A percentile compares a stretch with the other conserved stretches of the same genome.
Evolutionary conservation across 148 eudicot genomes (phyloP).

Genomic region (Amaranthus palmeri): DNA sequence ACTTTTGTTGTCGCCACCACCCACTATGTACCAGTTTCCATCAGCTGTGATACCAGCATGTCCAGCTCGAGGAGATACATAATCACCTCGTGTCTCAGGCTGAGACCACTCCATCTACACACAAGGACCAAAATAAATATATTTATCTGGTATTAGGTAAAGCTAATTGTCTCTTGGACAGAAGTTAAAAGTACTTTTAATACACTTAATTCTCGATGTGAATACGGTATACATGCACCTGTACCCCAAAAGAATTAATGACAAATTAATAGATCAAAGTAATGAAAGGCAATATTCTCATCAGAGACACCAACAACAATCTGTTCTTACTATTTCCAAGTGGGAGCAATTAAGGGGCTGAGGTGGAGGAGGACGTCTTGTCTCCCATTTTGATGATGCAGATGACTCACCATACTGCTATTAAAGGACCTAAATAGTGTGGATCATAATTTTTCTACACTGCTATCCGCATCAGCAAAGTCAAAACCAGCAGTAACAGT

Average conservation of each 20-base stretch:
- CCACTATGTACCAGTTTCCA: slow-evolving; percentile 83
- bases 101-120: slow-evolving; percentile 95
- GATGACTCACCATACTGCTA: background rate
- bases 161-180: background rate
- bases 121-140: background rate
- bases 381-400: background rate
- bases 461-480: background rate
- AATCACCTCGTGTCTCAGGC: slow-evolving; percentile 77
- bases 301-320: background rate
- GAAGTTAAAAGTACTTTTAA: background rate
- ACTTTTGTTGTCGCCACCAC: slow-evolving; percentile 93
- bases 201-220: slow-evolving; percentile 1
- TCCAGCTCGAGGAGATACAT: slow-evolving; percentile 80
- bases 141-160: background rate
- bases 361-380: background rate
- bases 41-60: slow-evolving; percentile 71
- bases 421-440: background rate
- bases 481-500: background rate
- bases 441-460: background rate
- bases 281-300: background rate
- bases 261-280: background rate
- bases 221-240: background rate
- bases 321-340: background rate
- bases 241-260: background rate
- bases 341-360: background rate